Evolutionary conservation across 164 flowering plant species (phyloP), one percentile per base, ranked within the genome.

Genomic region (Piper longum): DNA sequence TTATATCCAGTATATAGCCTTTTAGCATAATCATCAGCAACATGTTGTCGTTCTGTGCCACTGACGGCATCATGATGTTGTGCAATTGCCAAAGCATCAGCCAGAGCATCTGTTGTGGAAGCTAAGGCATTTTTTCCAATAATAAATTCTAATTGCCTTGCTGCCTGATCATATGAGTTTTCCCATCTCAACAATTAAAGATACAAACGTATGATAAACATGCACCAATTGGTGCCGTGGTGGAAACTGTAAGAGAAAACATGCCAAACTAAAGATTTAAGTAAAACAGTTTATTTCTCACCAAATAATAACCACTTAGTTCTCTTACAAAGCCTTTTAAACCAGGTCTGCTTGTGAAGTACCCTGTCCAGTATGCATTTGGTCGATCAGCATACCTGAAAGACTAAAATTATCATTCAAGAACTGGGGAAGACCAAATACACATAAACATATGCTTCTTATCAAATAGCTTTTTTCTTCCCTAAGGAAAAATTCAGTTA

Each of bases 1-100:
- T 36, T 39, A 58, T 85, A 83, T 16, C 99, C 99, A 7, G 85
- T 84, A 36, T 85, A 75, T 57, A 93, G 77, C 52, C 97, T 77
- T 71, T 84, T 90, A 43, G 91, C 83, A 79, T 93, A 93, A 77
- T 93, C 97, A 81, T 85, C 66, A 18, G 99, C 91, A 64, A 90
- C 97, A 77, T 95, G 97, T 66, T 95, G 99, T 81, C 86, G 81
- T 69, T 72, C 80, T 16, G 99, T 95, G 54, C 99, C 97, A 76
- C 79, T 78, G 62, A 95, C 96, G 62, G 88, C 99, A 86, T 95
- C 99, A 73, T 93, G 99, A 77, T 93, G 99, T 71, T 93, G 99
- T 68, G 89, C 92, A 69, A 93, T 79, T 57, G 92, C 99, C 71
- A 95, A 78, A 63, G 99, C 97, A 80, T 95, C 90, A 7, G 82